Base-by-base conservation (phyloP, 2,329 filamentous ascomycete genomes). In the Aureobasidium sp. region DNA sequence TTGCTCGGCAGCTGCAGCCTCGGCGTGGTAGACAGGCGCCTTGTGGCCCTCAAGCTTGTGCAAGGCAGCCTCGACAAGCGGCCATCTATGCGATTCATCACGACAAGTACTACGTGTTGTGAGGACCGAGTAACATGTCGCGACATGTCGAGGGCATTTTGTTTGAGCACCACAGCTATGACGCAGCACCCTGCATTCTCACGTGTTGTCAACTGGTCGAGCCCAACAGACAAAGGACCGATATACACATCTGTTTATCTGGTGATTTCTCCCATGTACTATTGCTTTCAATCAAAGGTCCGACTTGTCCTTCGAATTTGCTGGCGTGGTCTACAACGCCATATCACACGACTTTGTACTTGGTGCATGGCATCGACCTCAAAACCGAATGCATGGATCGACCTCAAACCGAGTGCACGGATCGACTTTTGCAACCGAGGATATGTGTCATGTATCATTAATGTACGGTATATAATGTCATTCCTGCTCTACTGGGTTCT, bases 401-500 rank as follows among this genome's bases (percentile, higher is more conserved):
- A 31, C 52, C 3, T 11, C 31, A 15, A 15, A 27, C 52, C 36
- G 52, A 56, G 37, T n/a, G 36, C 37, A 7, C 20, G 9, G 20
- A 25, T 17, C 22, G 37, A 36, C 27, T 8, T 57, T 57, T 45
- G 41, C 15, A 34, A 34, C 9, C 3, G 31, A 34, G 31, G 12
- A 34, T 34, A 34, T 34, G 27, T 45, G 20, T 56, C 22, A 34
- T 57, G 11, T 15, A 20, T 57, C 22, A 36, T 45, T 34, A 57
- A 34, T 12, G 41, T 48, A 48, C 27, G 45, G 25, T 57, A 48
- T 59, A 5, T 59, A 48, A 39, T 47, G 44, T 48, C 55, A 48
- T 59, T 22, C 37, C 34, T 34, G 49, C 27, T 48, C 64, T 70
- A 93, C 81, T 93, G 87, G 8, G 84, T 94, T 69, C 68, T 85